Conservation (phyloP, 352 stramenopile species). For the Phytophthora hibernalis region DNA sequence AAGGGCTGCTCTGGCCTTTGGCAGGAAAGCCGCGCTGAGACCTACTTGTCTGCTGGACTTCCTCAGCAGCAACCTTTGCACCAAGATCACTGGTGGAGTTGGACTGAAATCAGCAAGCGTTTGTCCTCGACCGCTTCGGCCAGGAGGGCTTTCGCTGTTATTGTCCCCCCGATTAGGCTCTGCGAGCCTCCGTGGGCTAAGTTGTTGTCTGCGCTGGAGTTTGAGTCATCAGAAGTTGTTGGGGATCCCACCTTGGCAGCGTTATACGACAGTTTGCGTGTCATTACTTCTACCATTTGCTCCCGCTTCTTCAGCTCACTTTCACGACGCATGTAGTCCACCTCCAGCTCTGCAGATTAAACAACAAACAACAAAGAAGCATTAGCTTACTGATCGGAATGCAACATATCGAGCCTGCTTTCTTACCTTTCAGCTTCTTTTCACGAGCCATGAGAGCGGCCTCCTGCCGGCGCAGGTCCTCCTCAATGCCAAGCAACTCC, state of each 20-base stretch:
- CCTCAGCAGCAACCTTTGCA: slow-evolving; percentile 43
- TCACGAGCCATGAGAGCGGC: slow-evolving; percentile 83
- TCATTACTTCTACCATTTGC: slow-evolving; percentile 88
- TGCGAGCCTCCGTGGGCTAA: slow-evolving; percentile 49
- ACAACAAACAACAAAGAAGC: slow-evolving; percentile 10
- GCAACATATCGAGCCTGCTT: neutral
- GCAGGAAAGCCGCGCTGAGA: slow-evolving; percentile 48
- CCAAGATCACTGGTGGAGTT: slow-evolving; percentile 49
- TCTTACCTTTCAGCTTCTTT: slow-evolving; percentile 83
- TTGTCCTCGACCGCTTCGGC: slow-evolving; percentile 30
- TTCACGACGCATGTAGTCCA: slow-evolving; percentile 83
- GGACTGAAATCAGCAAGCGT: slow-evolving; percentile 50
- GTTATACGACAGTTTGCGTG: slow-evolving; percentile 73
- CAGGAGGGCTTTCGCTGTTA: slow-evolving; percentile 55
- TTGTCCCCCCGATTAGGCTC: slow-evolving; percentile 44
- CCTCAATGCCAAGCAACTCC: slow-evolving; percentile 84
- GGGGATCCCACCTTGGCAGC: slow-evolving; percentile 67
- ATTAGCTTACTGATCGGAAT: neutral
- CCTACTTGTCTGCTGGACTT: slow-evolving; percentile 33
- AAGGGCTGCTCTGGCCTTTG: slow-evolving; percentile 52
- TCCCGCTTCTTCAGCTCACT: slow-evolving; percentile 86
- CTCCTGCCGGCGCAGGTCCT: slow-evolving; percentile 87
- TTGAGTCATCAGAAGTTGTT: slow-evolving; percentile 81
- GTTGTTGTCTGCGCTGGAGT: slow-evolving; percentile 81
- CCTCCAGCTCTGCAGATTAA: slow-evolving; percentile 61